Evolutionary conservation across 805 yeast species (phyloP).

Genomic region (Metschnikowia anglica): DNA sequence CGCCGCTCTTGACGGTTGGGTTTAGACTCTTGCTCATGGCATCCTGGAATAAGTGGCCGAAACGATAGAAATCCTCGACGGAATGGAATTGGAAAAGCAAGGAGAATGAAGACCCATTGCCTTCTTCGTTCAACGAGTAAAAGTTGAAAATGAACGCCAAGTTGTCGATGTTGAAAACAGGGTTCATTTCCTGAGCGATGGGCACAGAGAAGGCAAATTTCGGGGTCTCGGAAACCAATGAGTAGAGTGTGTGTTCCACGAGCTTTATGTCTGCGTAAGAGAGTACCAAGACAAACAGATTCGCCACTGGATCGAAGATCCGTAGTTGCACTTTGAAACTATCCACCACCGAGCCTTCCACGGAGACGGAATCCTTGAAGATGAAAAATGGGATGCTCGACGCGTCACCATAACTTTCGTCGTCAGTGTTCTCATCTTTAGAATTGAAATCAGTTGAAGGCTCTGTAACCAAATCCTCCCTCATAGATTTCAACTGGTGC

Average conservation of each 20-base stretch:
- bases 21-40: slow-evolving; percentile 8
- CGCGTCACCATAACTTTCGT: slow-evolving; percentile 21
- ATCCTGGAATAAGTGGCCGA: slow-evolving; percentile 24
- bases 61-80: slow-evolving; percentile 41
- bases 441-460: slow-evolving; percentile 10
- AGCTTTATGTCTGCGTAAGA: slow-evolving; percentile 28
- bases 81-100: slow-evolving; percentile 60
- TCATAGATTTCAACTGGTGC: slow-evolving; percentile 22
- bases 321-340: slow-evolving; percentile 44
- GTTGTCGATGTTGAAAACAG: slow-evolving; percentile 60
- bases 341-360: slow-evolving; percentile 21
- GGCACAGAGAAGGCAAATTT: slow-evolving; percentile 11
- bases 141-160: slow-evolving; percentile 67
- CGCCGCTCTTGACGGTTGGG: slow-evolving; percentile 3
- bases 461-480: slow-evolving; percentile 4
- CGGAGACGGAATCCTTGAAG: slow-evolving; percentile 12
- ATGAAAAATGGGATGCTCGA: slow-evolving; percentile 17
- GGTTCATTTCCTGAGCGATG: slow-evolving; percentile 52
- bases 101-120: slow-evolving; percentile 47
- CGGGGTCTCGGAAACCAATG: slow-evolving; percentile 38
- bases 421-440: slow-evolving; percentile 13
- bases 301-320: slow-evolving; percentile 53
- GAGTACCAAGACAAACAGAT: slow-evolving; percentile 47
- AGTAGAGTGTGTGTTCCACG: slow-evolving; percentile 49
- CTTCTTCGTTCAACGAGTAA: slow-evolving; percentile 16